phyloP scores from a whole-genome alignment of 1,284 basidiomycete species.

The Sporisorium graminicola region DNA sequence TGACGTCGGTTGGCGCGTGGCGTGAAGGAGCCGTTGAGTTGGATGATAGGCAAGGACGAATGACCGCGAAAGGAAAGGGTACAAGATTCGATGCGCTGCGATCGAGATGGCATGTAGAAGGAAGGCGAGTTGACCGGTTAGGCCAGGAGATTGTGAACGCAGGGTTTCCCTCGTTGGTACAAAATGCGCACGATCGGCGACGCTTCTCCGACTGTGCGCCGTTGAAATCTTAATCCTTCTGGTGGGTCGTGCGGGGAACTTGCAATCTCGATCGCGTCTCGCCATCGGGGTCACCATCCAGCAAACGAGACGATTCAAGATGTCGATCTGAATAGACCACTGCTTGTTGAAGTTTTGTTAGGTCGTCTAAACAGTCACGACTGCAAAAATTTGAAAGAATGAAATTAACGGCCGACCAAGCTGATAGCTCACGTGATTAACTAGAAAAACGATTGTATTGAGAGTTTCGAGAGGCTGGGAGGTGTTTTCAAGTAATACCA shows the following conservation, averaged over 20 bases:
- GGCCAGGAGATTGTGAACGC: no score
- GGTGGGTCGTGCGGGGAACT: not conserved
- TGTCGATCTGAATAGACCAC: not conserved
- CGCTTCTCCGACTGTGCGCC: not conserved
- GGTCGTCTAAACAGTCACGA: not conserved
- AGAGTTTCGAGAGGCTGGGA: not conserved
- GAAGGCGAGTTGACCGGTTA: not conserved
- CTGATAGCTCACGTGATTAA: not conserved
- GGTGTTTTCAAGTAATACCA: not conserved
- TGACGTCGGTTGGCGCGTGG: slow-evolving; percentile 1
- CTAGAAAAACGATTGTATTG: not conserved
- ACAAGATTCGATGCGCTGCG: not conserved
- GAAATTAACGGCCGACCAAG: not conserved
- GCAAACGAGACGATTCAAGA: not conserved
- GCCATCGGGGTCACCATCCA: not conserved
- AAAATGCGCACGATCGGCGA: not conserved
- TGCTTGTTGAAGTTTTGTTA: not conserved
- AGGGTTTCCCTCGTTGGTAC: no score
- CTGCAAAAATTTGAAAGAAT: not conserved
- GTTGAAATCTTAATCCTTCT: not conserved
- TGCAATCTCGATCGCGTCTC: no score
- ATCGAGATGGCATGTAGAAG: not conserved
- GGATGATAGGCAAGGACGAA: no score
- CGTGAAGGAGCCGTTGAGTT: not conserved
- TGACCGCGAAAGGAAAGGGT: not conserved